Evolutionary conservation across 169 alveolate genomes (phyloP), one percentile per base, ranked within the genome.

Genomic region (Eimeria brunetti): DNA sequence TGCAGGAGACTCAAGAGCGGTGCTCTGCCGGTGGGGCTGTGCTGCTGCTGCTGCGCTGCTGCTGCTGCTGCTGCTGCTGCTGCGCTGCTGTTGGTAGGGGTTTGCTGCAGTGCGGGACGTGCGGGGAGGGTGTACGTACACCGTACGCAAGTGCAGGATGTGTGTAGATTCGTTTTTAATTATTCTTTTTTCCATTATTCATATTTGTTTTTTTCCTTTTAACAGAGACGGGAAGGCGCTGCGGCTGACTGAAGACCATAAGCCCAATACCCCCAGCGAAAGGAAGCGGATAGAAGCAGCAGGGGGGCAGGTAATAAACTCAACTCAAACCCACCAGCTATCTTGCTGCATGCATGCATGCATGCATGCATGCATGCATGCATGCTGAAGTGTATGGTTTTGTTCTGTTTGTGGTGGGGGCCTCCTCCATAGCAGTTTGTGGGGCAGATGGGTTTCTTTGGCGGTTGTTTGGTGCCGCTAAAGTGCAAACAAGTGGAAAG

Each of bases 1-100:
- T 58, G 96, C 96, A 62, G 96, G 96, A 60, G 96, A 94, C 58
- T 76, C 95, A 22, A 84, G 96, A 27, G 96, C 95, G 5, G 93
- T 94, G 49, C 92, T 94, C 1, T 69, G 91, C 83, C 27, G 95
- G 95, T 76, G 56, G 22, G 89, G 7, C 36, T 64, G 75, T 75
- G 4, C 85, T n/a, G n/a, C n/a, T n/a, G n/a, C n/a, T n/a, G n/a
- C n/a, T n/a, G n/a, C n/a, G n/a, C n/a, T n/a, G n/a, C n/a, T n/a
- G n/a, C n/a, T n/a, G n/a, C n/a, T n/a, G n/a, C n/a, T n/a, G n/a
- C n/a, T n/a, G n/a, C n/a, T n/a, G n/a, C n/a, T n/a, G n/a, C n/a
- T 73, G 4, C 53, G 53, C 83, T 30, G 51, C 20, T 73, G 46
- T 27, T 73, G n/a, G n/a, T 27, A 73, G 27, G n/a, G n/a, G n/a